phyloP scores from a whole-genome alignment of 2,329 filamentous ascomycete species.

The Cercospora zeina region DNA sequence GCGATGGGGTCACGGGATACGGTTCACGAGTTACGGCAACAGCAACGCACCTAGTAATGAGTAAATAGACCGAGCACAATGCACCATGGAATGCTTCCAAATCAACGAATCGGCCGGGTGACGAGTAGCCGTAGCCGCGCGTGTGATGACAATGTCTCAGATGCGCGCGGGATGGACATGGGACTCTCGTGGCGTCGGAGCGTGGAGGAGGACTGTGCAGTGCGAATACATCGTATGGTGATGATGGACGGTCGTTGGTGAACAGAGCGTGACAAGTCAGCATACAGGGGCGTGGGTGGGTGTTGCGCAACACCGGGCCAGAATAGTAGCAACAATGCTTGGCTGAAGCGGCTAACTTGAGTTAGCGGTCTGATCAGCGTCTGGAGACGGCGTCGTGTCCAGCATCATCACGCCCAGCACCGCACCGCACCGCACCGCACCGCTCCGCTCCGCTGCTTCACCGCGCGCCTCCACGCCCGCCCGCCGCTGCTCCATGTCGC shows the following conservation, averaged over 20 bases:
- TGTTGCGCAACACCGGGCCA: not conserved
- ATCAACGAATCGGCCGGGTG: not conserved
- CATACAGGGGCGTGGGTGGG: not conserved
- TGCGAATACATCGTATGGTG: no score
- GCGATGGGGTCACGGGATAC: slow-evolving; percentile 15
- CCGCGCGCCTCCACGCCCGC: not conserved
- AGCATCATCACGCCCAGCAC: not conserved
- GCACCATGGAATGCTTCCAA: not conserved
- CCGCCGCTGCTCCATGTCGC: not conserved
- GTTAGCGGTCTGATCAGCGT: slow-evolving; percentile 4
- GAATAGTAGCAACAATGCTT: slow-evolving; percentile 3
- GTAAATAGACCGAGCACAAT: not conserved
- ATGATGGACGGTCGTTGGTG: no score
- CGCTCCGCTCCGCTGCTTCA: no score
- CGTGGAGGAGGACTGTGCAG: not conserved
- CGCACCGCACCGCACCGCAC: no score
- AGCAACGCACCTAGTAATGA: not conserved
- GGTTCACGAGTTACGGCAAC: slow-evolving; percentile 14
- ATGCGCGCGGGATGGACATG: not conserved
- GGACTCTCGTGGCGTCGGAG: not conserved
- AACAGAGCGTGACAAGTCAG: no score
- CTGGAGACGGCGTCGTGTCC: slow-evolving; percentile 1
- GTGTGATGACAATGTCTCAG: not conserved
- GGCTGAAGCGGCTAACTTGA: slow-evolving; percentile 2
- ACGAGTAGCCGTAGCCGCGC: not conserved